phyloP scores from a whole-genome alignment of 202 grass and related monocot genomes.

The Tripidium arundinaceum region DNA sequence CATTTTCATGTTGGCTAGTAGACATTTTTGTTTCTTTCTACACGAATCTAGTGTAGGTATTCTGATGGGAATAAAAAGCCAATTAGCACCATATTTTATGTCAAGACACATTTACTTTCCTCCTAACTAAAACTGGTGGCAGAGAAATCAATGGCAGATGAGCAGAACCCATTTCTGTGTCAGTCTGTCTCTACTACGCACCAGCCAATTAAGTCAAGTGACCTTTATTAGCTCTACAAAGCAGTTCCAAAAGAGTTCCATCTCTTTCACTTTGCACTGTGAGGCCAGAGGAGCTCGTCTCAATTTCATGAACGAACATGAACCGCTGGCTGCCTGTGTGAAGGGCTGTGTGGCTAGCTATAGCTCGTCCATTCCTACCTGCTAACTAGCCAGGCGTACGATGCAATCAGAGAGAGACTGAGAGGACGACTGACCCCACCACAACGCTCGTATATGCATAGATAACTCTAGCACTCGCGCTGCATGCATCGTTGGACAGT shows the following conservation, averaged over 20 bases:
- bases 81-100: neutral
- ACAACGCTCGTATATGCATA: slow-evolving; percentile 19
- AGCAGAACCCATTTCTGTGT: slow-evolving; percentile 10
- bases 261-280: slow-evolving; percentile 26
- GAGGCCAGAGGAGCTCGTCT: neutral
- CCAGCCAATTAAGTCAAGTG: neutral
- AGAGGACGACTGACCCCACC: slow-evolving; percentile 19
- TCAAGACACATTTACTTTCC: neutral
- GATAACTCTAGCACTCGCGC: slow-evolving; percentile 15
- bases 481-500: slow-evolving; percentile 23
- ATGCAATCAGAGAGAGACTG: neutral
- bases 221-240: slow-evolving; percentile 8
- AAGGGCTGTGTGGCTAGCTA: neutral
- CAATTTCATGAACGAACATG: neutral
- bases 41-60: neutral
- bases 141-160: neutral
- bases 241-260: slow-evolving; percentile 15
- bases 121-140: slow-evolving; percentile 22
- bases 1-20: no score
- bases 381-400: neutral
- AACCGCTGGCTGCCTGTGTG: neutral
- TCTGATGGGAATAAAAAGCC: neutral
- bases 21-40: no score
- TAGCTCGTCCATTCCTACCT: slow-evolving; percentile 4
- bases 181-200: neutral